Percentiles rank a stretch among this genome's conserved stretches.
These are phyloP conservation scores for Amaranthus palmeri DNA, from an alignment of 148 eudicot genomes.

Conservation along the genomic window DNA sequence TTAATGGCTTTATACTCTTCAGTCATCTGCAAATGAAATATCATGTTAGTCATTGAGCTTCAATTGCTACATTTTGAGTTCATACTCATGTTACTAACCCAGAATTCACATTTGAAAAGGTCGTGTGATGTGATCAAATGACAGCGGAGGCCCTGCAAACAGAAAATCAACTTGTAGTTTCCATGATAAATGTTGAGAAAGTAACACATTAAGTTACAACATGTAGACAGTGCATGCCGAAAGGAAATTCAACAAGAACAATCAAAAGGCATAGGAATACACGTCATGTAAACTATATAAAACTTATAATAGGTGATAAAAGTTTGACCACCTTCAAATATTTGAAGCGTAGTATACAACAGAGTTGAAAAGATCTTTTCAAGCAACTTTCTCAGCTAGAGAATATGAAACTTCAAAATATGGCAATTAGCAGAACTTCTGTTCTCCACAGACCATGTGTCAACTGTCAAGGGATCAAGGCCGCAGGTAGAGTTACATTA, in stretches of 20 bases:
- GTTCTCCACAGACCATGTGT: background rate
- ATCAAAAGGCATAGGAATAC: background rate
- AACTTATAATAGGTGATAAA: background rate
- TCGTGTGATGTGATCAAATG: constrained; percentile 82
- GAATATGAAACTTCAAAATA: background rate
- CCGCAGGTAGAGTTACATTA: background rate
- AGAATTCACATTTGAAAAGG: constrained; percentile 83
- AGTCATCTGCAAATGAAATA: constrained; percentile 38
- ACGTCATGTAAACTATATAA: background rate
- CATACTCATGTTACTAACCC: constrained; percentile 53
- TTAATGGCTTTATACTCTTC: constrained; percentile 76
- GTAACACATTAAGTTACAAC: background rate
- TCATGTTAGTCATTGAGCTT: constrained; percentile 3
- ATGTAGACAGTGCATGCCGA: background rate
- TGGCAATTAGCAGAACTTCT: background rate
- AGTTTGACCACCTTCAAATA: background rate
- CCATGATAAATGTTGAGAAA: constrained; percentile 1
- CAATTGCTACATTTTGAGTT: constrained; percentile 4
- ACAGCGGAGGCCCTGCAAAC: constrained; percentile 64
- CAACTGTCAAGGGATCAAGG: background rate
- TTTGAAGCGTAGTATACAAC: background rate
- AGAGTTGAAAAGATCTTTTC: background rate
- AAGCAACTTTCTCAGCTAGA: background rate
- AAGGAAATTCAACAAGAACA: background rate
- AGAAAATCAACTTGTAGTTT: constrained; percentile 10